Conservation (phyloP, 225 moss, liverwort and hornwort genomes). For the Climacium dendroides region DNA sequence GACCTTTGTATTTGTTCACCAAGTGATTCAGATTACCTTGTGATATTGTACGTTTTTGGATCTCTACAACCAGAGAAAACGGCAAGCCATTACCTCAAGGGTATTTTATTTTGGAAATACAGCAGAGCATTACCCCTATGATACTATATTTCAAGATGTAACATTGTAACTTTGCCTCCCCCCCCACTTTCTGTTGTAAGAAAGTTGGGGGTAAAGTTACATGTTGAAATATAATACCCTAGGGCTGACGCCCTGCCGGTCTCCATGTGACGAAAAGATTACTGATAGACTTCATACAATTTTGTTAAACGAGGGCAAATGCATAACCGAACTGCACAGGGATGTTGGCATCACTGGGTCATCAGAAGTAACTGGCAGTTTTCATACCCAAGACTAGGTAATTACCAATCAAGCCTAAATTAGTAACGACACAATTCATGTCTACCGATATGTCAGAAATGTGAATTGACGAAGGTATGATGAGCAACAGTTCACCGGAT, state of each 20-base stretch:
- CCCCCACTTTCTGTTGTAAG: too few relatives aligned
- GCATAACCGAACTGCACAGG: neutral
- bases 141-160: too few relatives aligned
- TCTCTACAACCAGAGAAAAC: too few relatives aligned
- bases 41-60: too few relatives aligned
- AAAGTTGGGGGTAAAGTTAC: too few relatives aligned
- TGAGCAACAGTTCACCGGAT: neutral
- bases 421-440: neutral
- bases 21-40: constrained; percentile 16
- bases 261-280: too few relatives aligned
- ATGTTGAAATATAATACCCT: too few relatives aligned
- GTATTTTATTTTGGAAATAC: too few relatives aligned
- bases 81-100: too few relatives aligned
- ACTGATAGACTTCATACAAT: neutral
- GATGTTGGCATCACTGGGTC: neutral
- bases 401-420: neutral
- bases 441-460: neutral
- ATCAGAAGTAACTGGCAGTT: neutral
- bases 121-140: too few relatives aligned
- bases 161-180: too few relatives aligned
- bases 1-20: constrained; percentile 51
- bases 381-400: neutral
- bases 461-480: neutral
- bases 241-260: too few relatives aligned
- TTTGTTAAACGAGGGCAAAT: neutral